Conservation (phyloP, 306 rosid genomes). For the Nissolia schottii region DNA sequence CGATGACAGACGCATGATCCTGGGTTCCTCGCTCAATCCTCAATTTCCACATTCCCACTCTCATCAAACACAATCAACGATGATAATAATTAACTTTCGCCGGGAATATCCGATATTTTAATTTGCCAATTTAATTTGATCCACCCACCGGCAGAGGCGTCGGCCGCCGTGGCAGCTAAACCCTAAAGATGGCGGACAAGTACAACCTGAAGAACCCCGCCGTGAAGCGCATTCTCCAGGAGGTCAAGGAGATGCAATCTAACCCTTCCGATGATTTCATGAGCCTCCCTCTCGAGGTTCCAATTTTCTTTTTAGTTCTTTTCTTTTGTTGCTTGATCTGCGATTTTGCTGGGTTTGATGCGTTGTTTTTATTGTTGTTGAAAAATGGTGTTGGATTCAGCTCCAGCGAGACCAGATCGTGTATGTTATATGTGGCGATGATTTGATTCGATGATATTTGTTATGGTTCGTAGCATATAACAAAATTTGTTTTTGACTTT, state of each 20-base stretch:
- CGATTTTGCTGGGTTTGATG: not conserved
- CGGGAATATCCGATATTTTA: too few species aligned
- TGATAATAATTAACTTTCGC: too few species aligned
- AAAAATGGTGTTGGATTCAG: not conserved
- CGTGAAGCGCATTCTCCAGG: slow-evolving; percentile 94
- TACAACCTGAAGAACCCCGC: slow-evolving; percentile 85
- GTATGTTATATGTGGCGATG: not conserved
- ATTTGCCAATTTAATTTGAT: too few species aligned
- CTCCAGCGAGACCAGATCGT: not conserved
- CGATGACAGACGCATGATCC: too few species aligned
- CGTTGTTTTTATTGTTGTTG: not conserved
- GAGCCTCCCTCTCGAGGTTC: slow-evolving; percentile 95
- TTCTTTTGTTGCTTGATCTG: not conserved
- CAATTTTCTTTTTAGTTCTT: not conserved
- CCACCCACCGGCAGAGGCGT: not conserved
- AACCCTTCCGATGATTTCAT: slow-evolving; percentile 93
- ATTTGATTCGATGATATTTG: not conserved
- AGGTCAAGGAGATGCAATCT: slow-evolving; percentile 91
- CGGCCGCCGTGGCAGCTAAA: not conserved
- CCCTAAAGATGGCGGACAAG: slow-evolving; percentile 57
- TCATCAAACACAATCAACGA: too few species aligned
- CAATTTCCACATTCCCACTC: too few species aligned
- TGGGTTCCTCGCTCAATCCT: too few species aligned
- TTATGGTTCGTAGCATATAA: too few species aligned
- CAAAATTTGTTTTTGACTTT: not conserved